Evolutionary conservation across 225 moss, liverwort and hornwort genomes (phyloP).

Genomic region (Physcomitrellopsis africana): DNA sequence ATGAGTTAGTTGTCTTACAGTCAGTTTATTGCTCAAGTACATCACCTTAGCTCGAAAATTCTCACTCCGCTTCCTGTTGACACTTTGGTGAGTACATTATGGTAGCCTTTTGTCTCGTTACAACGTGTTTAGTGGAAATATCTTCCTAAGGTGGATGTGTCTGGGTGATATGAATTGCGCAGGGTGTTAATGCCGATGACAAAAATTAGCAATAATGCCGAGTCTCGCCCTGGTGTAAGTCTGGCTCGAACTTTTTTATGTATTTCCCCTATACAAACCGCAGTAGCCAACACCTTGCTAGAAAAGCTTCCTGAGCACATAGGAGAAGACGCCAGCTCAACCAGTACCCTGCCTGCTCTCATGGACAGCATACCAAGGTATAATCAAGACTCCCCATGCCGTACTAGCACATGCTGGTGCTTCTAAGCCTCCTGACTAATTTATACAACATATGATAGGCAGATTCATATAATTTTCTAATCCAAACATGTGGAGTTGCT

Average conservation of each 20-base stretch:
- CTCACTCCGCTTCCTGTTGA: neutral
- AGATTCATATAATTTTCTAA: neutral
- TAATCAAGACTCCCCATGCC: neutral
- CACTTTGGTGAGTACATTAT: neutral
- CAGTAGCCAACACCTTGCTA: constrained; percentile 65
- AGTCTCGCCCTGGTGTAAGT: constrained; percentile 59
- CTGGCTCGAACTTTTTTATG: constrained; percentile 72
- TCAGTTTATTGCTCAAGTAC: neutral
- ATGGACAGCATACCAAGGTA: constrained; percentile 83
- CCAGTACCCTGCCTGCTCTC: constrained; percentile 62
- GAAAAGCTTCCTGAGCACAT: constrained; percentile 89
- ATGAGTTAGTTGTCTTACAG: constrained; percentile 2
- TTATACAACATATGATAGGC: neutral
- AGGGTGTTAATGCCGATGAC: constrained; percentile 74
- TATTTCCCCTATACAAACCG: constrained; percentile 66
- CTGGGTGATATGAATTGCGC: constrained; percentile 33
- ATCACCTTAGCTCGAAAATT: neutral
- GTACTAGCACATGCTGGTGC: constrained; percentile 1
- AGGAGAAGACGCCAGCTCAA: constrained; percentile 53
- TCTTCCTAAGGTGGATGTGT: constrained; percentile 13
- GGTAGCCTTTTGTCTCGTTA: neutral
- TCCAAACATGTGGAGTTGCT: constrained; percentile 8
- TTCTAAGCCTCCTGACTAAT: neutral
- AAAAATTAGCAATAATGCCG: constrained; percentile 38
- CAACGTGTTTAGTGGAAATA: constrained; percentile 8